Conservation (phyloP, 805 yeast species). For the Lipomyces kockii region DNA sequence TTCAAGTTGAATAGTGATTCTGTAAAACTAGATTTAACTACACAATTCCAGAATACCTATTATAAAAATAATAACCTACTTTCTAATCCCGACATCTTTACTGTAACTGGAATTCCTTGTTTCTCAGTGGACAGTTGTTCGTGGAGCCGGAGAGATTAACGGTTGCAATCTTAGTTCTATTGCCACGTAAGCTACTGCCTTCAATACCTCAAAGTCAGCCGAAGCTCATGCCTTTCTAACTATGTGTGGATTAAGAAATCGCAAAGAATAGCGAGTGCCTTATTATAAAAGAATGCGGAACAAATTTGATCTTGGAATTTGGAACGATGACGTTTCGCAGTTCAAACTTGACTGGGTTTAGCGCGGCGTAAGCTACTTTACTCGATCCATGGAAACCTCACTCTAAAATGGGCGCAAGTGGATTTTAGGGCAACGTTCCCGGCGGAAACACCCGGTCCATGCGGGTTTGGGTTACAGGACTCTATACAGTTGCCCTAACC, state of each 20-base stretch:
- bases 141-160: too few species aligned
- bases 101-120: not conserved
- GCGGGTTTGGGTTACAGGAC: not conserved
- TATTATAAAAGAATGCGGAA: not conserved
- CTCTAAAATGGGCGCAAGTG: too few species aligned
- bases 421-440: too few species aligned
- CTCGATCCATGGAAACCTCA: too few species aligned
- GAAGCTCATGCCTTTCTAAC: not conserved
- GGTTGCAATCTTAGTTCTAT: not conserved
- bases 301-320: too few species aligned
- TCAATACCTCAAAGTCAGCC: not conserved
- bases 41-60: constrained; percentile 9
- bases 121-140: not conserved
- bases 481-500: not conserved
- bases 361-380: too few species aligned
- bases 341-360: too few species aligned
- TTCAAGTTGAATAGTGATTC: constrained; percentile 69
- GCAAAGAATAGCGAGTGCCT: not conserved
- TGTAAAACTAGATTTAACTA: constrained; percentile 35
- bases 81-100: constrained; percentile 50
- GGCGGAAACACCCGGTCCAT: too few species aligned
- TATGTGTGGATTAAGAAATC: not conserved
- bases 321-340: too few species aligned
- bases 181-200: not conserved
- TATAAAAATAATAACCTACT: constrained; percentile 43